Evolutionary conservation across 179 eudicot genomes (phyloP).

Genomic region (Amaranthus tricolor): DNA sequence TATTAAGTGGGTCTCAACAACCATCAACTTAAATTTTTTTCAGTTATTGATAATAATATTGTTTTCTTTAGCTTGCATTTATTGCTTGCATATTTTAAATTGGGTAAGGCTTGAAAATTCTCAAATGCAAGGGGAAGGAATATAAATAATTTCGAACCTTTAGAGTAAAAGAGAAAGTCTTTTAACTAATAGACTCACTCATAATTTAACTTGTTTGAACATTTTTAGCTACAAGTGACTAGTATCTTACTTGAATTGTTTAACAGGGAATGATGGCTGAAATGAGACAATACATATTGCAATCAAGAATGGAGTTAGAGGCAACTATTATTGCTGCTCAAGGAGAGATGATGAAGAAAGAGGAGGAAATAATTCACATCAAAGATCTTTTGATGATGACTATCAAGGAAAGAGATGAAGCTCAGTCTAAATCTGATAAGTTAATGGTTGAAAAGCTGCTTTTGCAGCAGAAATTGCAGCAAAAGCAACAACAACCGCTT

Average conservation of each 20-base stretch:
- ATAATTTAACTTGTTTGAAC: neutral
- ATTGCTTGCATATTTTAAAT: too few species aligned
- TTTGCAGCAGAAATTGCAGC: constrained; percentile 45
- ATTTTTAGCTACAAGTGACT: neutral
- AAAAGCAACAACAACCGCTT: constrained; percentile 5
- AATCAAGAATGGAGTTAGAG: constrained; percentile 75
- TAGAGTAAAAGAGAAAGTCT: too few species aligned
- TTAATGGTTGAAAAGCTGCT: constrained; percentile 46
- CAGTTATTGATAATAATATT: too few species aligned
- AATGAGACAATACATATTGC: constrained; percentile 57
- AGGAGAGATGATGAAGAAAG: constrained; percentile 72
- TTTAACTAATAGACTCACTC: too few species aligned
- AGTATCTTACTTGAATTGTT: neutral
- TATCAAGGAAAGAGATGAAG: constrained; percentile 71
- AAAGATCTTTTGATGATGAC: constrained; percentile 47
- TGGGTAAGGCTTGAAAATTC: too few species aligned
- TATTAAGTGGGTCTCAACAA: too few species aligned
- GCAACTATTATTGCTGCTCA: constrained; percentile 65
- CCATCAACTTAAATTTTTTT: too few species aligned
- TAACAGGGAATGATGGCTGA: constrained; percentile 54
- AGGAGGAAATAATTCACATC: constrained; percentile 59
- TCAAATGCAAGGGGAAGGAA: too few species aligned
- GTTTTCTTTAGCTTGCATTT: too few species aligned
- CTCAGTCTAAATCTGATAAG: constrained; percentile 50
- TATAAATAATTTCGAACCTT: too few species aligned